Percentiles rank a stretch among this genome's conserved stretches.
phyloP scores from a whole-genome alignment of 2,329 filamentous ascomycete species.

The Pyricularia sp. region DNA sequence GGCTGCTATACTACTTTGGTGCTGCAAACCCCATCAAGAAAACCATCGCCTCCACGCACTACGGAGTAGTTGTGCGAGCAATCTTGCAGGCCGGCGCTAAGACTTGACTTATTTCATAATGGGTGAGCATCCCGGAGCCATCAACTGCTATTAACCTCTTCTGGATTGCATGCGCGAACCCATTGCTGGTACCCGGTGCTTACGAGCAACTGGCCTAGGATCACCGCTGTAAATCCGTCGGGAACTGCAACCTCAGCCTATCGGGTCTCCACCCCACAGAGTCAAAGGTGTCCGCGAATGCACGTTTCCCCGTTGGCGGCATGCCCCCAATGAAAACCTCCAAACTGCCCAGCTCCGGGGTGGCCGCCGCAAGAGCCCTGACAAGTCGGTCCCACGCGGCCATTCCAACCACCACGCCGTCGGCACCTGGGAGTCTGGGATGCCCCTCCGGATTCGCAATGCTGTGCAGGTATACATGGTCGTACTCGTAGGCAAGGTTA shows the following conservation, averaged over 20 bases:
- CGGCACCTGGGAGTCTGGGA: background rate
- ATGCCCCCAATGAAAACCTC: background rate
- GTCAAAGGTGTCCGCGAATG: background rate
- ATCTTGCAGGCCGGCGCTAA: background rate
- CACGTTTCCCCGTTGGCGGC: background rate
- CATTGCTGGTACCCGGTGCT: background rate
- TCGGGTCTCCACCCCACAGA: conserved; percentile 1
- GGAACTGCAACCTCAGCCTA: background rate
- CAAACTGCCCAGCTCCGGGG: background rate
- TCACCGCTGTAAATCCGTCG: background rate
- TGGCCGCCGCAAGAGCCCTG: background rate
- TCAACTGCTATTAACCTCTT: background rate
- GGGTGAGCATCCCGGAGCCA: background rate
- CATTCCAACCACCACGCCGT: background rate
- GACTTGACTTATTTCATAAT: background rate
- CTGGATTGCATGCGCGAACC: background rate
- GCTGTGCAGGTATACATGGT: background rate
- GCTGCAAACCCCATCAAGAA: background rate
- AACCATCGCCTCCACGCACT: background rate
- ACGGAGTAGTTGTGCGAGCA: background rate
- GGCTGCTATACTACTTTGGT: background rate
- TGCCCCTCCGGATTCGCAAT: background rate
- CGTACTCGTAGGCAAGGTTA: conserved; percentile 4
- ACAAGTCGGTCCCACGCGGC: conserved; percentile 3
- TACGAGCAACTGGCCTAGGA: background rate